A percentile compares a stretch with the other conserved stretches of the same genome.
These are phyloP conservation scores for Crithidia mellificae DNA, from an alignment of 208 protist genomes.

Conservation along the genomic window DNA sequence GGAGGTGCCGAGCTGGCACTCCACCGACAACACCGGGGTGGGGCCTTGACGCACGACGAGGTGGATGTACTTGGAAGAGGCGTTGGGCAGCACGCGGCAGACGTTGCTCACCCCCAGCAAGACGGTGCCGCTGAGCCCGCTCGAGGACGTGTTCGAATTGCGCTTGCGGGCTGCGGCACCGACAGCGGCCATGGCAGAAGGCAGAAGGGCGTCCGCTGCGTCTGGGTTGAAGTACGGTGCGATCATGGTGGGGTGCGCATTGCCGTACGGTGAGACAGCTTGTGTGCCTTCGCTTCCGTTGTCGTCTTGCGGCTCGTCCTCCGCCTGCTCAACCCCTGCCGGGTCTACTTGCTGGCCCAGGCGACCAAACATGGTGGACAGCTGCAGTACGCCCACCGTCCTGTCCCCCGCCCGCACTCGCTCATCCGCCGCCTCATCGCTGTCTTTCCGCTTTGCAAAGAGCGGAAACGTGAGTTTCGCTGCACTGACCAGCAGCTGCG, in stretches of 20 bases:
- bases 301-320: no score
- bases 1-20: slow-evolving; percentile 32
- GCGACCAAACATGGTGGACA: slow-evolving; percentile 20
- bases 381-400: slow-evolving; percentile 12
- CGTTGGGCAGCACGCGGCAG: slow-evolving; percentile 43
- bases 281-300: no score
- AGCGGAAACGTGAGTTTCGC: slow-evolving; percentile 44
- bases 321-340: neutral
- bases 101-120: slow-evolving; percentile 63
- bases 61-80: slow-evolving; percentile 42
- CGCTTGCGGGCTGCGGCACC: neutral
- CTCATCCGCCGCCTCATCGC: neutral
- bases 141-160: neutral
- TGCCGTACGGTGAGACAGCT: neutral
- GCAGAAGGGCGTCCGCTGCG: neutral
- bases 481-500: slow-evolving; percentile 54
- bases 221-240: slow-evolving; percentile 34
- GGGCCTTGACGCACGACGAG: slow-evolving; percentile 44
- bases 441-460: slow-evolving; percentile 3
- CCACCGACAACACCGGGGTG: slow-evolving; percentile 44
- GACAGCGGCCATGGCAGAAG: neutral
- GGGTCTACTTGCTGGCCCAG: slow-evolving; percentile 13
- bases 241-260: neutral
- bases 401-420: slow-evolving; percentile 5
- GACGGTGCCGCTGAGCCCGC: slow-evolving; percentile 20